Evolutionary conservation across 106 monocot species (phyloP), one percentile per base, ranked within the genome.

Genomic region (Iris macrosiphon): DNA sequence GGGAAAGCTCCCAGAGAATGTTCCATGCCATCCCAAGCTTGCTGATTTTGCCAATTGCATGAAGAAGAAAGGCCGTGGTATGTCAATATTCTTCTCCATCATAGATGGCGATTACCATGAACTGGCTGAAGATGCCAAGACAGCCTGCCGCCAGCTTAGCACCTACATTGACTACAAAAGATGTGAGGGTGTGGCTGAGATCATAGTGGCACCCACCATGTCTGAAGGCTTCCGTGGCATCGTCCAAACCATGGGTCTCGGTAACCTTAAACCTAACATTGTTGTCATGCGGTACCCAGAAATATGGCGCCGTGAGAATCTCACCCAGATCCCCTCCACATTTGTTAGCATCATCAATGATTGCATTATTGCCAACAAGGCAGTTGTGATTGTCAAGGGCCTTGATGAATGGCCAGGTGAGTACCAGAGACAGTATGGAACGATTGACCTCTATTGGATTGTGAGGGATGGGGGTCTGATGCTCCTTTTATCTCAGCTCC

Each of bases 391-490:
- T 17, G 80, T 98, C 13, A 98, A 98, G 65, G 96, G 96, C 21
- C 87, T 98, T 9, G 96, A 91, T 54, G 96, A 98, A 59, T 98
- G 96, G 96, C 96, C 90, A 5, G 84, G 84, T 18, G 96, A 98
- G 70, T 98, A 98, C 60, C 96, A 98, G 49, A 75, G 67, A 52
- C 90, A 98, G 55, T 90, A 80, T 31, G 96, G 96, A 39, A 98
- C 96, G 0, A 98, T 98, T 28, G 96, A 98, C 35, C 79, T 98
- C 5, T 98, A 98, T 31, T 98, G 96, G 96, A 98, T 98, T 17
- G 96, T 98, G n/a, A 79, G 79, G 57, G 96, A 98, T 62, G 96
- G 96, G 0, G 96, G 96, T 4, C 77, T 98, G 15, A 98, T 98
- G 96, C 80, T 96, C 9, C 76, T 98, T 7, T 55, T 98, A 46